Conservation (phyloP, 331 rosid genomes). For the Spiraea crenata region DNA sequence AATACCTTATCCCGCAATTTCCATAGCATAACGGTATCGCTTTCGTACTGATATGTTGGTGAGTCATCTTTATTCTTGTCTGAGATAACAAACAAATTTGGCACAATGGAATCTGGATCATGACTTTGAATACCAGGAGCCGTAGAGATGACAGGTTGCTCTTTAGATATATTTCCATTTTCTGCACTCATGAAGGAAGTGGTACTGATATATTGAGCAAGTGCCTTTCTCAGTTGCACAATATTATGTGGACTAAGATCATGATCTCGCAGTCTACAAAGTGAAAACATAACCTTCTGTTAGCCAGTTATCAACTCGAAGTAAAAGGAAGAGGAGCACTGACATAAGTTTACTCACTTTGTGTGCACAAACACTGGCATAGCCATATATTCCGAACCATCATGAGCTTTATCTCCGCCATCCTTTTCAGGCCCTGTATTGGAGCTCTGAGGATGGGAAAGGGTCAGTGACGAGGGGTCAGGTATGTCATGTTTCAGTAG, state of each 20-base stretch:
- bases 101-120: conserved; percentile 30
- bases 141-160: conserved; percentile 22
- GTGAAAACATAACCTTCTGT: not conserved
- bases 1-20: conserved; percentile 76
- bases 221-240: conserved; percentile 50
- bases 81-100: conserved; percentile 48
- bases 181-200: conserved; percentile 45
- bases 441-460: conserved; percentile 54
- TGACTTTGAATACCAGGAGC: conserved; percentile 8
- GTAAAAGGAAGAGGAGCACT: not conserved
- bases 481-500: conserved; percentile 81
- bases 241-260: conserved; percentile 49
- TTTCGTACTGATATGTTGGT: conserved; percentile 53
- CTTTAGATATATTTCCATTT: conserved; percentile 25
- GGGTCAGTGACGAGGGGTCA: conserved; percentile 59
- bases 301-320: not conserved
- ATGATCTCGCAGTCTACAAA: conserved; percentile 49
- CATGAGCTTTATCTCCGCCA: conserved; percentile 38
- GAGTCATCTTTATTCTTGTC: conserved; percentile 61
- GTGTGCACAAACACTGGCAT: conserved; percentile 78
- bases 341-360: conserved; percentile 47
- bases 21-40: conserved; percentile 55
- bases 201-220: conserved; percentile 43
- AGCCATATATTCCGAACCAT: conserved; percentile 59
- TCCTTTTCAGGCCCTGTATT: conserved; percentile 55